Evolutionary conservation across 2,329 filamentous ascomycete genomes (phyloP), one percentile per base, ranked within the genome.

Genomic region (Mollisiaceae sp.): DNA sequence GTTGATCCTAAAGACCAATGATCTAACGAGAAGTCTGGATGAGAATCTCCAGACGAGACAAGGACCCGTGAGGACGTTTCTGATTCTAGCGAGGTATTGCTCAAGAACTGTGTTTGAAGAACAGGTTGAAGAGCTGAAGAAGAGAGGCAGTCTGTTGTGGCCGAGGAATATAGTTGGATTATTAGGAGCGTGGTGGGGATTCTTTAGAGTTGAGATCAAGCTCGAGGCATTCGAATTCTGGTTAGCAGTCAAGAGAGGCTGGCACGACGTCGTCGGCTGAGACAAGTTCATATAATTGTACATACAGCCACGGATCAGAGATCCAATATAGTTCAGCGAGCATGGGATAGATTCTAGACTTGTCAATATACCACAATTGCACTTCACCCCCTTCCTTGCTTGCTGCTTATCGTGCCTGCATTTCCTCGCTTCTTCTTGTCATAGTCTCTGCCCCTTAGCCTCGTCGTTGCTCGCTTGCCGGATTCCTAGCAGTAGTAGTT

Each of bases 1-100:
- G 14, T 83, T 99, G 35, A 98, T 99, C 71, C 84, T 99, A 68
- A 99, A 99, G 81, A 99, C 95, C 2, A 99, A 99, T 77, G 95
- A 99, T 79, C 82, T 99, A 45, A 99, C 95, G 18, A 89, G 95
- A 69, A 95, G 91, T 73, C 85, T 99, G 20, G 95, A 99, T 76
- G 95, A 99, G 81, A 94, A 91, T 75, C 82, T 96, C 43, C 90
- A 94, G 63, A 95, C 92, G 0, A 83, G 86, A 8, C 85, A 86
- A 67, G 89, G 89, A 0, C 87, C 88, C 2, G 84, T 89, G 69
- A 83, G 87, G 57, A 85, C 81, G 15, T 91, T 91, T 72, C 79
- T 91, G 74, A 91, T 91, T 69, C 81, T 91, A 35, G 89, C 89
- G 2, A 79, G 87, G 39, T 91, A 91, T 78, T 91, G 89, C 77